These are phyloP conservation scores for Umbelopsis ramanniana DNA, from an alignment of 192 early-diverging fungal species.

Conservation along the genomic window DNA sequence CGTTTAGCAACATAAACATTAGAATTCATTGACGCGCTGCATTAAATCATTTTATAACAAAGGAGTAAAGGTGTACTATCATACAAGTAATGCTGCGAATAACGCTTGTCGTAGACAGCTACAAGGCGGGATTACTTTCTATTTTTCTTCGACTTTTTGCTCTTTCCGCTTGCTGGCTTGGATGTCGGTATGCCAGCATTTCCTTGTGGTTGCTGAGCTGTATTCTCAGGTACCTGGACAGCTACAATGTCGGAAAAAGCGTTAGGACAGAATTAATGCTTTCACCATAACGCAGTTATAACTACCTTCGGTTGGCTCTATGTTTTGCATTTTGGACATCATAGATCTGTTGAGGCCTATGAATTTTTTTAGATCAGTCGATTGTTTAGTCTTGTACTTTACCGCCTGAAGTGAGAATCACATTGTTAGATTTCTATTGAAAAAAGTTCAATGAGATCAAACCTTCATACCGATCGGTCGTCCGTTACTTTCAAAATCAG, in stretches of 20 bases:
- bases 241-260: background rate
- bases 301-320: conserved; percentile 23
- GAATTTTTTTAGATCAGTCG: conserved; percentile 74
- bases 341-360: conserved; percentile 66
- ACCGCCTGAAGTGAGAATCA: conserved; percentile 40
- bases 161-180: conserved; percentile 1
- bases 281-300: background rate
- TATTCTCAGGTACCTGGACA: background rate
- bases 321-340: conserved; percentile 75
- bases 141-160: conserved; percentile 15
- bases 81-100: background rate
- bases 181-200: background rate
- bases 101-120: background rate
- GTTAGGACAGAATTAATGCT: background rate
- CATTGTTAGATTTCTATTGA: background rate
- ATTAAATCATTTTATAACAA: background rate
- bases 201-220: background rate
- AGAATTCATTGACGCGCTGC: too few species aligned
- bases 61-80: background rate
- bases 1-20: too few species aligned
- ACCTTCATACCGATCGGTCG: conserved; percentile 60
- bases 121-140: background rate
- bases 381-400: conserved; percentile 72
- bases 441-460: conserved; percentile 3
- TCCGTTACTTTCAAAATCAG: conserved; percentile 79